Evolutionary conservation across 2,329 filamentous ascomycete genomes (phyloP), one percentile per base, ranked within the genome.

Genomic region (Triangularia verruculosa): DNA sequence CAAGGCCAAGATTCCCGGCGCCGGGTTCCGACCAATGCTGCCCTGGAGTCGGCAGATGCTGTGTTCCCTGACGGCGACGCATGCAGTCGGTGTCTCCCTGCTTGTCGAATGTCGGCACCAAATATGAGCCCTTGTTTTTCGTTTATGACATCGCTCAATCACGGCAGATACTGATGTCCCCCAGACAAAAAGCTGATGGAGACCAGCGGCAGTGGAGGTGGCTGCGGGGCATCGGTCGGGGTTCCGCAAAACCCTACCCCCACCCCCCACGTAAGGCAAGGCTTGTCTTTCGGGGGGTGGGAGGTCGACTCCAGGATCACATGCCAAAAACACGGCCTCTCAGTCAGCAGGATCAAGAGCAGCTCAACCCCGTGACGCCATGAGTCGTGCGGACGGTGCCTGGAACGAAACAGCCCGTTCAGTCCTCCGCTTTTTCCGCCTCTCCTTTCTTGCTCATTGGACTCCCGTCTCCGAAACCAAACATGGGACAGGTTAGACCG

Each of bases 371-470:
- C 66, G 64, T 68, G 67, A 68, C 65, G 64, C 61, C 65, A 67
- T 67, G 67, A 68, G 63, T 66, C 67, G 62, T 67, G 67, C 60
- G n/a, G 39, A 62, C 55, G 57, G 53, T 47, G 28, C 61, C 57
- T 20, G 39, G 39, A 20, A 47, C 39, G 39, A 47, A 47, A 47
- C 39, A 47, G 39, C 39, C 39, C 39, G 17, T 47, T 20, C 55
- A 59, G 53, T 61, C 24, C 60, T 25, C 59, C 57, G 57, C 51
- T 28, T 59, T 57, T 47, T 20, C 39, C 39, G 39, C 39, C 20
- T 47, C 15, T 7, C n/a, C 20, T 20, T 20, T 47, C 39, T 20
- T 47, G 39, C 39, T 47, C 39, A 47, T 47, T 47, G 39, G 39
- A 47, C 17, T 47, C 39, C 20, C 39, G 39, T n/a, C n/a, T n/a